phyloP scores from a whole-genome alignment of 495 filamentous ascomycete species.

The Amniculicola lignicola region DNA sequence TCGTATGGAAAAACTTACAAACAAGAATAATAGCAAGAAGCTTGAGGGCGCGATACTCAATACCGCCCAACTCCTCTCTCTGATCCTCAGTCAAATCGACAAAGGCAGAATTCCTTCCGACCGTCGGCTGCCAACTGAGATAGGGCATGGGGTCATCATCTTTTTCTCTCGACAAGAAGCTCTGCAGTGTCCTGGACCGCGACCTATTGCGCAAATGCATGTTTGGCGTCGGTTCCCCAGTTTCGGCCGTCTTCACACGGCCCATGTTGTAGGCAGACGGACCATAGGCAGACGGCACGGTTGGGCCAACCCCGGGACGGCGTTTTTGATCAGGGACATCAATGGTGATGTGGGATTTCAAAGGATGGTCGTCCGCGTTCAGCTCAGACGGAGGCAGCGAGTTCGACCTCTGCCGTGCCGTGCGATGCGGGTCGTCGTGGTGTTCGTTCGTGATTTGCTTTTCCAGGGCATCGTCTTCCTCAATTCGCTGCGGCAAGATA shows the following conservation, averaged over 20 bases:
- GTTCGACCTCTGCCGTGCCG: conserved; percentile 1
- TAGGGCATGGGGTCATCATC: conserved; percentile 68
- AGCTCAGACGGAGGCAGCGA: conserved; percentile 30
- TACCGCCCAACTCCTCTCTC: conserved; percentile 87
- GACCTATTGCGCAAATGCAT: conserved; percentile 23
- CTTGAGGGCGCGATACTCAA: conserved; percentile 90
- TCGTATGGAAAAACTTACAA: conserved; percentile 32
- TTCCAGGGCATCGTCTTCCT: conserved; percentile 19
- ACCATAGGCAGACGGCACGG: too few species aligned
- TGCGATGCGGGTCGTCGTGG: not conserved
- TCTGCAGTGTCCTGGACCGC: conserved; percentile 42
- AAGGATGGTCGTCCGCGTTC: conserved; percentile 40
- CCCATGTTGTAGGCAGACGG: conserved; percentile 13
- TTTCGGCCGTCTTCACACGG: not conserved
- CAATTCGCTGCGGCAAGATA: conserved; percentile 61
- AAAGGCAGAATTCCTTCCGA: conserved; percentile 89
- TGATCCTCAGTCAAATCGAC: conserved; percentile 84
- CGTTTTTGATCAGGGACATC: conserved; percentile 45
- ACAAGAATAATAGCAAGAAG: conserved; percentile 74
- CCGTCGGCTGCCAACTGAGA: conserved; percentile 87
- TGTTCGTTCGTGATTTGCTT: conserved; percentile 16
- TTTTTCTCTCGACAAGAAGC: conserved; percentile 43
- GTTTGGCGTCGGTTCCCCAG: conserved; percentile 5
- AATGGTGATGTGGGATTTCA: conserved; percentile 49
- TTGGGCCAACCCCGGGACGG: conserved; percentile 12